These are phyloP conservation scores for Gamarada debralockiae DNA, from an alignment of 495 filamentous ascomycete genomes.

Conservation along the genomic window DNA sequence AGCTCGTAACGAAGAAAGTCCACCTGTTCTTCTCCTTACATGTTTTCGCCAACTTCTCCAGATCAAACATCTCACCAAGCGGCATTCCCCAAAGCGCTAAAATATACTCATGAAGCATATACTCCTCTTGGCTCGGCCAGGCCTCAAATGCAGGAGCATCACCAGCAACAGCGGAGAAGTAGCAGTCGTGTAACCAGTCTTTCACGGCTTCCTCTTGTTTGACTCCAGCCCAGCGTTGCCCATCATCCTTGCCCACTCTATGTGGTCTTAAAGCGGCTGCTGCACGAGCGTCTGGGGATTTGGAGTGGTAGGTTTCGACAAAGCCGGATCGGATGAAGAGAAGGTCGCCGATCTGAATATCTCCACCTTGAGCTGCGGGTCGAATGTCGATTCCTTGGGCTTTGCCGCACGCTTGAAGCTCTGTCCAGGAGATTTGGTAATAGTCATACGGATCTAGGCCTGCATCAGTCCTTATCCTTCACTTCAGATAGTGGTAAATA, in stretches of 20 bases:
- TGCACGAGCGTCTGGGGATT: slow-evolving; percentile 39
- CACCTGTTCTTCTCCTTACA: slow-evolving; percentile 21
- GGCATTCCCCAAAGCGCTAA: slow-evolving; percentile 54
- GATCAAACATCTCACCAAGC: slow-evolving; percentile 54
- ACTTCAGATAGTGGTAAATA: background rate
- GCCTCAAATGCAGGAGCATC: slow-evolving; percentile 48
- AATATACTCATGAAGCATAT: slow-evolving; percentile 38
- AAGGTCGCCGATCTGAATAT: slow-evolving; percentile 57
- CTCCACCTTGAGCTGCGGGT: slow-evolving; percentile 48
- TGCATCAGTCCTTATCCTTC: background rate
- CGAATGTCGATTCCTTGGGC: slow-evolving; percentile 46
- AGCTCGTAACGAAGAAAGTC: slow-evolving; percentile 23
- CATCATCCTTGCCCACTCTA: slow-evolving; percentile 34
- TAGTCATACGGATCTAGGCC: slow-evolving; percentile 36
- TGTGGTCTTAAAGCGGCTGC: slow-evolving; percentile 34
- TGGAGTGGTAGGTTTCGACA: slow-evolving; percentile 45
- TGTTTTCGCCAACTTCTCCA: slow-evolving; percentile 39
- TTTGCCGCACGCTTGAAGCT: slow-evolving; percentile 49
- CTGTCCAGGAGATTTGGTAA: slow-evolving; percentile 47
- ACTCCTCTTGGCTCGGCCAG: slow-evolving; percentile 20
- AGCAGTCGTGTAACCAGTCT: slow-evolving; percentile 64
- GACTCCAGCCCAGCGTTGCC: slow-evolving; percentile 52
- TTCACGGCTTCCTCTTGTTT: slow-evolving; percentile 53
- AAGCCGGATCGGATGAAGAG: slow-evolving; percentile 61
- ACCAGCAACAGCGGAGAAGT: slow-evolving; percentile 49